Base-by-base conservation (phyloP, 257 asterid genomes). In the Lycium ferocissimum region DNA sequence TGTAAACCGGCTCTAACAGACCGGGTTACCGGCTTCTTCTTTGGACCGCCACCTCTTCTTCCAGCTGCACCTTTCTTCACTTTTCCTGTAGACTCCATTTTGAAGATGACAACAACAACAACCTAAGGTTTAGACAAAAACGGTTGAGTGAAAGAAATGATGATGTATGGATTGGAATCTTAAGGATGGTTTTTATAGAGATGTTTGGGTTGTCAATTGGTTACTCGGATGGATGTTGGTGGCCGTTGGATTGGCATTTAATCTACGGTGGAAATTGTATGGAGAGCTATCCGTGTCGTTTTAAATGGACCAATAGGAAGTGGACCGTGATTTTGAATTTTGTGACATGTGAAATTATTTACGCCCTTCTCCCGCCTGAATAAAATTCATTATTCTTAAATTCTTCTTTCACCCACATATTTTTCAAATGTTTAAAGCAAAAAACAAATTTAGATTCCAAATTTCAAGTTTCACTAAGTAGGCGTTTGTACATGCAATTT, bases 21-120 rank as follows among this genome's bases (percentile, higher is more conserved):
- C 37, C 90, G 86, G 43, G 92, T 9, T 9, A 87, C 90, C 1
- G 92, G 84, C 87, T 88, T 86, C 90, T 88, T 90, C 90, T 88
- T 90, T 2, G 90, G 88, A 49, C 91, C 92, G 15, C 91, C 91
- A 8, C 83, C 90, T 17, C 87, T 88, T 79, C 92, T 86, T 10
- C 92, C 90, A 22, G 85, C 92, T 5, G 90, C 92, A 8, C 90
- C 92, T 53, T 90, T 90, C 89, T 87, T 89, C 63, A 61, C 82
- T 75, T 87, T 86, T 63, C 90, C 91, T 56, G 45, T 53, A 5
- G 86, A 9, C 5, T 87, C 90, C 87, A 85, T 87, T 26, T 4
- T n/a, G 9, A 22, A 26, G 0, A 26, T 26, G 1, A 26, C 33
- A 26, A 26, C 33, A 26, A 26, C 33, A 26, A 26, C 33, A 26